Evolutionary conservation across 441 rosid genomes (phyloP).

Genomic region (Corymbia calophylla): DNA sequence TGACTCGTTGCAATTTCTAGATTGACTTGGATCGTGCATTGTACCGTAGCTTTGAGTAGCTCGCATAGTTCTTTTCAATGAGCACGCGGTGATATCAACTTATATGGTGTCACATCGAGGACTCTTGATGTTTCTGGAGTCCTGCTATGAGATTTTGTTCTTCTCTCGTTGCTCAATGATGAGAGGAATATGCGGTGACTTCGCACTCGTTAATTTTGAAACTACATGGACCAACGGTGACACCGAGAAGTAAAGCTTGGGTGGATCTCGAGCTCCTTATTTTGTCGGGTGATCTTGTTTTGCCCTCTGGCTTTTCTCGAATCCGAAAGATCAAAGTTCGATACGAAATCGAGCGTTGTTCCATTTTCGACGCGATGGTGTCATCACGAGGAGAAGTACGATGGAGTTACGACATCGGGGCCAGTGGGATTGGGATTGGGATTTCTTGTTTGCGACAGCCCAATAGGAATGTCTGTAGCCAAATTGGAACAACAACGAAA

Average conservation of each 20-base stretch:
- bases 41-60: not conserved
- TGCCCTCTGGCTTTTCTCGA: not conserved
- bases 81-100: not conserved
- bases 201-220: not conserved
- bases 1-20: not conserved
- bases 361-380: not conserved
- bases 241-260: not conserved
- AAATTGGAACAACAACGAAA: not conserved
- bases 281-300: not conserved
- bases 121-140: not conserved
- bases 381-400: not conserved
- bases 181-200: not conserved
- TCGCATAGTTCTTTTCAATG: not conserved
- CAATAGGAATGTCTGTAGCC: not conserved
- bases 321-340: not conserved
- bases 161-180: not conserved
- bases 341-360: not conserved
- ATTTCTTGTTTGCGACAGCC: not conserved
- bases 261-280: not conserved
- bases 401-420: not conserved
- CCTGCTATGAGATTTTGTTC: not conserved
- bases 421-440: not conserved
- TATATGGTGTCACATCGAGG: not conserved
- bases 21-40: not conserved
- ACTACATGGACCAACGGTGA: not conserved